Evolutionary conservation across 1,284 basidiomycete species (phyloP).

Genomic region (Leccinum fallax): DNA sequence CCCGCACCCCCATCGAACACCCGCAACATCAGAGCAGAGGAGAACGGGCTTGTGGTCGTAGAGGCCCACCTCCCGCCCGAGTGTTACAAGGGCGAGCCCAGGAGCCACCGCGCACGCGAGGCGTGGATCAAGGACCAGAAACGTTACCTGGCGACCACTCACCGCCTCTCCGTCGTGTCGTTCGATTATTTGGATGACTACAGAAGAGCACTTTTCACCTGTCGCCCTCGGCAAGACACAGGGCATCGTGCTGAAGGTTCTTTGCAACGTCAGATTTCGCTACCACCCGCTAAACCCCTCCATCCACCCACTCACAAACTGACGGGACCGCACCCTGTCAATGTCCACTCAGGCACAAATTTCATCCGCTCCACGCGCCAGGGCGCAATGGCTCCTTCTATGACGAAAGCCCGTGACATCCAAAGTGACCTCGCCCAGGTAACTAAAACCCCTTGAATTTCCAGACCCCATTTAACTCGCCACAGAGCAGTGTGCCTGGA

Average conservation of each 20-base stretch:
- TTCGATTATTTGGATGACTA: constrained; percentile 9
- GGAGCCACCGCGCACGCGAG: background rate
- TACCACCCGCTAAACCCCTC: constrained; percentile 1
- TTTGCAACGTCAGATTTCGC: background rate
- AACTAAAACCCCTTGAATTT: background rate
- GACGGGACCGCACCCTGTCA: background rate
- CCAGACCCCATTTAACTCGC: constrained; percentile 9
- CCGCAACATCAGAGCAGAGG: background rate
- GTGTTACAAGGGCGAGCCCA: background rate
- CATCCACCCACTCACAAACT: background rate
- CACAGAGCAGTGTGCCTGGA: constrained; percentile 13
- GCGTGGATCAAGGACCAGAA: constrained; percentile 13
- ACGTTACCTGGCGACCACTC: constrained; percentile 5
- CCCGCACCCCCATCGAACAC: constrained; percentile 3
- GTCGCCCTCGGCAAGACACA: constrained; percentile 2
- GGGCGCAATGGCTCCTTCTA: background rate
- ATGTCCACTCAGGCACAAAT: background rate
- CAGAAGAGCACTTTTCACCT: constrained; percentile 13
- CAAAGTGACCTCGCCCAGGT: constrained; percentile 12
- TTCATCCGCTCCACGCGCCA: background rate
- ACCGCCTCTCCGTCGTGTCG: constrained; percentile 12
- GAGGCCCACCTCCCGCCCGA: background rate
- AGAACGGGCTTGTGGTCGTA: background rate
- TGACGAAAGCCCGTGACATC: background rate
- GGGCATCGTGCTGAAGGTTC: constrained; percentile 12